Conservation (phyloP, 345 rosid genomes). For the Erysimum cheiranthoides region DNA sequence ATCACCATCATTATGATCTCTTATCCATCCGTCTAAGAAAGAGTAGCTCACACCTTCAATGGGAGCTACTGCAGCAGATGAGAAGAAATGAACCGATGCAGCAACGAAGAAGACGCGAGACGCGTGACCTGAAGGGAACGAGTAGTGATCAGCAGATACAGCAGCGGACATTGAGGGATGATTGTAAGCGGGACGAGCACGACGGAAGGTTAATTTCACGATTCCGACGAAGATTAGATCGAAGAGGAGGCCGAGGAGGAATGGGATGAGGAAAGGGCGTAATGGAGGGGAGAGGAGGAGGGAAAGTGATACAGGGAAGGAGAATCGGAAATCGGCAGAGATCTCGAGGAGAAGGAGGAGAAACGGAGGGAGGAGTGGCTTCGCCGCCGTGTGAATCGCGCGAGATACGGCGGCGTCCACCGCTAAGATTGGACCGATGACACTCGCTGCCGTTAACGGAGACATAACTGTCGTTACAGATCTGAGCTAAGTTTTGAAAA, state of each 20-base stretch:
- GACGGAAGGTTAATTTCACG: conserved; percentile 74
- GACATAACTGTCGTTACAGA: conserved; percentile 30
- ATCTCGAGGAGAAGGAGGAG: conserved; percentile 70
- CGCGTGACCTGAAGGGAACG: conserved; percentile 96
- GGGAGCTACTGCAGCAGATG: conserved; percentile 3
- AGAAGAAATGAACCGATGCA: conserved; percentile 55
- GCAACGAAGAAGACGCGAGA: conserved; percentile 82
- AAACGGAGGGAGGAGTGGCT: conserved; percentile 56
- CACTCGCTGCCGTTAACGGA: conserved; percentile 33
- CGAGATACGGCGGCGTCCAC: conserved; percentile 61
- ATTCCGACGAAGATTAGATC: conserved; percentile 75
- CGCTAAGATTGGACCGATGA: conserved; percentile 48
- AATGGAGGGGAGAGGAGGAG: conserved; percentile 59
- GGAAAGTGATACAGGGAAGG: conserved; percentile 75
- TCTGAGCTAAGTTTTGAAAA: background rate
- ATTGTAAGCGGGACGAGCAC: conserved; percentile 85
- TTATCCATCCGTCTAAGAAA: conserved; percentile 43
- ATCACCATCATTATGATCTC: conserved; percentile 30
- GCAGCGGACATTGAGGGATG: conserved; percentile 72
- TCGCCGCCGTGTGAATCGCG: conserved; percentile 55
- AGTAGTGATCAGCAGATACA: conserved; percentile 74
- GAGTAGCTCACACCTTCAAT: background rate
- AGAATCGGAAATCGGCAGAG: conserved; percentile 85
- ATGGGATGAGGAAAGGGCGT: conserved; percentile 56
- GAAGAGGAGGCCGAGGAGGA: conserved; percentile 82